Base-by-base conservation (phyloP, 2,329 filamentous ascomycete genomes). In the Neonectria ditissima region DNA sequence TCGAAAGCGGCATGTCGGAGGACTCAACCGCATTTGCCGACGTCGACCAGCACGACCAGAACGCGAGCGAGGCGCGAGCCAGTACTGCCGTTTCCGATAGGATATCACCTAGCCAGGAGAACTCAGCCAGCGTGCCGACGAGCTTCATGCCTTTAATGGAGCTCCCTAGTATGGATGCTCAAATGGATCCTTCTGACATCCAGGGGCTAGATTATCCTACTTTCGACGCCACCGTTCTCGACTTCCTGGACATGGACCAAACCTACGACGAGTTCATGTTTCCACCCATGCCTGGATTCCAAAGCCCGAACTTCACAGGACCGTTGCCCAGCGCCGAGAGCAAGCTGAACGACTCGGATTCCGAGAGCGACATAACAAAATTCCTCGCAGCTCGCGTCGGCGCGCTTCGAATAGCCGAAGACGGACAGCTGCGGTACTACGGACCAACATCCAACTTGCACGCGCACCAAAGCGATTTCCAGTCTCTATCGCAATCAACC, bases 401-500 rank as follows among this genome's bases (percentile, higher is more conserved):
- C 2, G 55, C 63, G 11, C 52, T 71, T 1, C 43, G 57, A 8
- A 62, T 68, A 7, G 59, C 62, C 7, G 60, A 65, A 13, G 65
- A 69, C 26, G 67, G 69, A 2, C 55, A 69, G 22, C 45, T 65
- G 7, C 65, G 69, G 10, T 69, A 68, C 37, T 71, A 68, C 37
- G 67, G 67, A 2, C 59, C 69, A 7, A 71, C 67, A 6, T 71
- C 69, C 9, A 71, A 71, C 30, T 45, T 69, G 5, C 55, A 69
- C 13, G 51, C 60, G 13, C 39, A 65, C 13, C 16, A 41, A 1
- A 24, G 47, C 13, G 56, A 43, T 6, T 26, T 43, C 3, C 54
- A 58, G n/a, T 52, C 57, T n/a, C 26, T 62, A 9, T 62, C 55
- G 1, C 37, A 52, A 9, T 50, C 63, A 1, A 53, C 51, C 1